Percentiles rank a stretch among this genome's conserved stretches.
phyloP scores from a whole-genome alignment of 441 rosid genomes.

The Syzygium malaccense region DNA sequence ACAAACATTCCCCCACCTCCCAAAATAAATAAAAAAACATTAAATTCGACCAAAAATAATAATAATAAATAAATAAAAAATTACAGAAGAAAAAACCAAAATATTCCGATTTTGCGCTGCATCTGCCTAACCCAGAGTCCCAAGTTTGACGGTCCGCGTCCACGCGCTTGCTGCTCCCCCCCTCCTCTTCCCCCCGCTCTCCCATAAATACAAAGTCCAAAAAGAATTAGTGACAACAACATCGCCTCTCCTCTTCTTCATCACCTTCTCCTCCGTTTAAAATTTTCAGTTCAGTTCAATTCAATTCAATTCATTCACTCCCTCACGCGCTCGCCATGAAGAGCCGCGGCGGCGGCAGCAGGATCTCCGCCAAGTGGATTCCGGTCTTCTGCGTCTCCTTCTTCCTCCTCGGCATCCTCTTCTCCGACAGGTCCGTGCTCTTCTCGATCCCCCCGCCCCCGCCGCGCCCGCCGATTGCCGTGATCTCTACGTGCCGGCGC shows the following conservation, averaged over 20 bases:
- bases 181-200: neutral
- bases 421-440: slow-evolving; percentile 47
- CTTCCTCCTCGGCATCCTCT: slow-evolving; percentile 61
- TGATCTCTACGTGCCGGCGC: neutral
- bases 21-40: neutral
- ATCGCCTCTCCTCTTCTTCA: neutral
- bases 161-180: neutral
- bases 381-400: slow-evolving; percentile 56
- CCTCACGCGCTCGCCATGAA: slow-evolving; percentile 28
- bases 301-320: no score
- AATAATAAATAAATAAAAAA: neutral
- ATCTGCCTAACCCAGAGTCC: neutral
- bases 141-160: neutral
- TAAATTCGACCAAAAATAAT: no score
- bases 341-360: slow-evolving; percentile 30
- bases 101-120: neutral
- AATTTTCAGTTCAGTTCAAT: neutral
- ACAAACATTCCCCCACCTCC: neutral
- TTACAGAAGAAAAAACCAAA: accelerated
- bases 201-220: neutral
- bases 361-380: slow-evolving; percentile 53
- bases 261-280: neutral
- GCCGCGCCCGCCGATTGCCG: neutral
- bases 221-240: neutral
- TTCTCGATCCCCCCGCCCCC: neutral